phyloP scores from a whole-genome alignment of 805 yeast species.

The Monosporozyma aerobia region DNA sequence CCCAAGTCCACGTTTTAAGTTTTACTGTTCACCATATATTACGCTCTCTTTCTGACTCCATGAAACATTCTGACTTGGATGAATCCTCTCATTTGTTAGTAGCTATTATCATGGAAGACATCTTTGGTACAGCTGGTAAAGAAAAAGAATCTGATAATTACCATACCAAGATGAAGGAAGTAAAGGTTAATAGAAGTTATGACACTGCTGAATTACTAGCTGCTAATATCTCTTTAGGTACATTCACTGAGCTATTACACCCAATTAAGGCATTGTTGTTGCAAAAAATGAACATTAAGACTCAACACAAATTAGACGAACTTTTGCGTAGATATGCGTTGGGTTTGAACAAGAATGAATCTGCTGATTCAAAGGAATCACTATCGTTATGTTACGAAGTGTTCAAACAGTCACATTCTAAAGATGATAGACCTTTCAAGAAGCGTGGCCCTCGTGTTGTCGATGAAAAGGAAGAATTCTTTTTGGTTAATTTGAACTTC shows the following conservation, averaged over 20 bases:
- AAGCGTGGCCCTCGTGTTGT: constrained; percentile 16
- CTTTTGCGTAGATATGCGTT: constrained; percentile 62
- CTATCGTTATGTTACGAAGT: constrained; percentile 68
- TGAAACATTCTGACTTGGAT: constrained; percentile 68
- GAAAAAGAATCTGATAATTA: constrained; percentile 95
- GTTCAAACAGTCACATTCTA: constrained; percentile 42
- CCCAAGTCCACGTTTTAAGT: constrained; percentile 88
- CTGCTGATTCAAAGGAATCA: constrained; percentile 46
- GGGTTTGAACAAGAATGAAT: constrained; percentile 71
- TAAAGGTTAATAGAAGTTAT: constrained; percentile 76
- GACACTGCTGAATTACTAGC: constrained; percentile 80
- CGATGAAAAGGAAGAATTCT: constrained; percentile 51
- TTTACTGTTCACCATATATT: constrained; percentile 74
- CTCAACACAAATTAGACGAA: constrained; percentile 70
- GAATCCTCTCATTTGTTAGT: constrained; percentile 51
- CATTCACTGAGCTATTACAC: constrained; percentile 47
- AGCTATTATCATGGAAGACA: constrained; percentile 79
- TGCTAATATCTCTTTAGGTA: constrained; percentile 46
- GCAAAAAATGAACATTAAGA: constrained; percentile 57
- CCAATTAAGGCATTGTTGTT: constrained; percentile 60
- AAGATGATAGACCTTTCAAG: constrained; percentile 9
- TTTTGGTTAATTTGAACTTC: constrained; percentile 62
- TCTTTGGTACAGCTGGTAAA: constrained; percentile 83
- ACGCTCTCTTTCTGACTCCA: constrained; percentile 37
- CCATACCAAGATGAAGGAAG: constrained; percentile 76